Base-by-base conservation (phyloP, 371 early-diverging fungal genomes). In the Syncephalastrum sp. region DNA sequence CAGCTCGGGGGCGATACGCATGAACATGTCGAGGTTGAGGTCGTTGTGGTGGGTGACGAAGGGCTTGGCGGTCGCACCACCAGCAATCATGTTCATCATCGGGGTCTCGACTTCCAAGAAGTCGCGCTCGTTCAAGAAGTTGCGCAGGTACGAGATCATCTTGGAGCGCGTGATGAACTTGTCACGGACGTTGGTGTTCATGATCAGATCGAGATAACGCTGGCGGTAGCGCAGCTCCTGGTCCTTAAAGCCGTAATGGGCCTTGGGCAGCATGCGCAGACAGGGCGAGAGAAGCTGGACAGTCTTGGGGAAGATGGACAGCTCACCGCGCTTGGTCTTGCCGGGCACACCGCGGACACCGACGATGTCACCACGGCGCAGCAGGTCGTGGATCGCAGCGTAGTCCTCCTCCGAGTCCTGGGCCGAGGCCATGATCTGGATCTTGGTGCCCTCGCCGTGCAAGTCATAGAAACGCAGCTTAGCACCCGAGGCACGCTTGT, bases 31-130 rank as follows among this genome's bases (percentile, higher is more conserved):
- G 75, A 97, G 79, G 76, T 98, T 95, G 62, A 99, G 86, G 65
- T 99, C 99, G 75, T 99, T 99, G 87, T 99, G 99, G 73, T 98
- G 95, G 43, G 99, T 99, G 66, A 94, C 81, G 75, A 99, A 99
- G 17, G 99, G 99, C 85, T 96, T 99, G 63, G 99, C 99, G 44
- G 99, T 95, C 55, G 99, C 99, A 63, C 99, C 99, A 62, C 99
- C 99, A 47, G 99, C 97, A 77, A 97, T 96, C 84, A 90, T 88
- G 87, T 96, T 97, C 97, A 99, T 96, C 95, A 99, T 99, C 52
- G 99, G 99, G n/a, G 99, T 99, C 74, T 99, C 99, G 55, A 99
- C 99, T 80, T 99, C 99, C 50, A 99, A 74, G 86, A 99, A 99
- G 46, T 92, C 94, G 51, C 86, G 88, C 57, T 86, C 75, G 72